Percentiles rank a stretch among this genome's conserved stretches.
phyloP scores from a whole-genome alignment of 2,329 filamentous ascomycete species.

The Colletotrichum sp. region DNA sequence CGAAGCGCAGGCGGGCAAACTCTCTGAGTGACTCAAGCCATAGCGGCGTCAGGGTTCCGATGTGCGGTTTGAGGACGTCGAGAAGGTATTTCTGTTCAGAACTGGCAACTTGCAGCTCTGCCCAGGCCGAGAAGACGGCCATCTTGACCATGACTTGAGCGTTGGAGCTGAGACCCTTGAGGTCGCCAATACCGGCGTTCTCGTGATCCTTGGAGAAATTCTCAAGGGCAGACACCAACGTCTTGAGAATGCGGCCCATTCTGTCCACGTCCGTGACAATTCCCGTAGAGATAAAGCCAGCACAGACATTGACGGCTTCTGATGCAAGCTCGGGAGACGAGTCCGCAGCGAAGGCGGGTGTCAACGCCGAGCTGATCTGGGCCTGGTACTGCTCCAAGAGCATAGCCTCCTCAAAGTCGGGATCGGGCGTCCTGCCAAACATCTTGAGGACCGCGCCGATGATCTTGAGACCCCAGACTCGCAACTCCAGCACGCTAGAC shows the following conservation, averaged over 20 bases:
- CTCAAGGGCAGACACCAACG: slow-evolving; percentile 87
- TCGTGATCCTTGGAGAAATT: slow-evolving; percentile 87
- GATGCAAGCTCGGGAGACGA: slow-evolving; percentile 95
- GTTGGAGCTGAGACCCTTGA: slow-evolving; percentile 92
- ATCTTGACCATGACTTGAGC: slow-evolving; percentile 99
- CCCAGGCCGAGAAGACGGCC: slow-evolving; percentile 96
- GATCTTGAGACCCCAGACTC: slow-evolving; percentile 91
- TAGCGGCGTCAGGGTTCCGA: slow-evolving; percentile 86
- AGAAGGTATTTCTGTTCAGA: slow-evolving; percentile 88
- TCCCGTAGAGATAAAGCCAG: slow-evolving; percentile 95
- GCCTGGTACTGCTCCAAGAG: slow-evolving; percentile 97
- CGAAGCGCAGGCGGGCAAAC: slow-evolving; percentile 90
- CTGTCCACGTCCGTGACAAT: slow-evolving; percentile 97
- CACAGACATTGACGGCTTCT: slow-evolving; percentile 95
- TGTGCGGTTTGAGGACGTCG: slow-evolving; percentile 88
- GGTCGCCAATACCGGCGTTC: slow-evolving; percentile 86
- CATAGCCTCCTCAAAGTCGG: slow-evolving; percentile 96
- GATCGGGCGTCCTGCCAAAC: slow-evolving; percentile 94
- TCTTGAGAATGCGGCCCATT: slow-evolving; percentile 98
- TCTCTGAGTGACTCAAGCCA: slow-evolving; percentile 95
- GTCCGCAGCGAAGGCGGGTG: slow-evolving; percentile 93
- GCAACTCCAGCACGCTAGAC: slow-evolving; percentile 86
- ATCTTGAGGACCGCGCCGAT: slow-evolving; percentile 93
- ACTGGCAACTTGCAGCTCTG: slow-evolving; percentile 94
- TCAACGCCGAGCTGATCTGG: slow-evolving; percentile 95